Conservation (phyloP, 169 alveolate genomes). For the Cryptosporidium felis region DNA sequence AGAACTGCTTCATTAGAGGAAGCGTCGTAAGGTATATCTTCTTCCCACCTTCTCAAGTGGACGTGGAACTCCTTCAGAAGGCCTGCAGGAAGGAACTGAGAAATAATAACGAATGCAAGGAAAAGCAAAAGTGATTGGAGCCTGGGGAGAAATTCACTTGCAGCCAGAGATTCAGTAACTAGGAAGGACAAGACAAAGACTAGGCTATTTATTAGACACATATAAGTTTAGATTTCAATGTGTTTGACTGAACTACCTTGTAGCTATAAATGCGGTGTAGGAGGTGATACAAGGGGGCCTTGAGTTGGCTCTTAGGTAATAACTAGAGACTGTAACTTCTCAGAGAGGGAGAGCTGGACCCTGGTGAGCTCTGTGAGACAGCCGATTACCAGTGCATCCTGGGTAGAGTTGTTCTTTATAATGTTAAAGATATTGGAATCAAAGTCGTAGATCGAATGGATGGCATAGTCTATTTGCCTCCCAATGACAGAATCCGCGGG, state of each 20-base stretch:
- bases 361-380: constrained; percentile 59
- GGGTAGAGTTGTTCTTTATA: constrained; percentile 22
- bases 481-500: constrained; percentile 49
- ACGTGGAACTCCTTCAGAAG: constrained; percentile 88
- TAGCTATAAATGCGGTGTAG: too few relatives aligned
- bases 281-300: too few relatives aligned
- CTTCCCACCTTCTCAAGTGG: constrained; percentile 87
- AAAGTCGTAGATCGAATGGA: constrained; percentile 44
- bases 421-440: constrained; percentile 16
- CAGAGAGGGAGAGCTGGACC: constrained; percentile 54
- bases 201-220: too few relatives aligned
- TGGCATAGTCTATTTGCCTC: constrained; percentile 60
- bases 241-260: too few relatives aligned
- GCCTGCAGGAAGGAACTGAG: constrained; percentile 86
- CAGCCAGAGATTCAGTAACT: too few relatives aligned
- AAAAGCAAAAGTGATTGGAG: too few relatives aligned
- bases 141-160: too few relatives aligned
- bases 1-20: constrained; percentile 94
- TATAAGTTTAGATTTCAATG: too few relatives aligned
- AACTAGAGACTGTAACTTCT: constrained; percentile 45
- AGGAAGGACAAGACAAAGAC: too few relatives aligned
- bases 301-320: too few relatives aligned
- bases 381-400: constrained; percentile 56
- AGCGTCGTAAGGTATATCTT: constrained; percentile 93
- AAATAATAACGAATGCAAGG: constrained; percentile 52